phyloP scores from a whole-genome alignment of 805 yeast species.

The Nakazawaea ernobii region DNA sequence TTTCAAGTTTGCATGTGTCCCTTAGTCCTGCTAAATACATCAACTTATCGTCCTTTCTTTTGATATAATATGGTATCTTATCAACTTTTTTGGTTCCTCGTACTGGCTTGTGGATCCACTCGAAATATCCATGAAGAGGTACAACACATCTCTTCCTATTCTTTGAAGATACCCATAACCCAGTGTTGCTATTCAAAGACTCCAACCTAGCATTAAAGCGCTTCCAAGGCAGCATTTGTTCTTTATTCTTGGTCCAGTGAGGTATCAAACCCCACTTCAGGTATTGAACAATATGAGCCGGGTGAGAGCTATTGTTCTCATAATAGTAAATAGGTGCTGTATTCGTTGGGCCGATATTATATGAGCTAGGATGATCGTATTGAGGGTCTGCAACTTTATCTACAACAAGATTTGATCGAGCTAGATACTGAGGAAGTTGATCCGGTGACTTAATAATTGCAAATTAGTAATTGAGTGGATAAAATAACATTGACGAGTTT shows the following conservation, averaged over 20 bases:
- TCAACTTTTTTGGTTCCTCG: conserved; percentile 20
- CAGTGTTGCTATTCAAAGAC: conserved; percentile 38
- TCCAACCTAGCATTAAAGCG: conserved; percentile 77
- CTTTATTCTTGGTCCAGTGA: conserved; percentile 43
- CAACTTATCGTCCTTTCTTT: conserved; percentile 43
- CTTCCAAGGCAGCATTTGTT: conserved; percentile 32
- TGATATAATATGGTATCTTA: conserved; percentile 63
- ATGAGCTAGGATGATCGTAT: conserved; percentile 29
- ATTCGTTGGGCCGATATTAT: conserved; percentile 60
- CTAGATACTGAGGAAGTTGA: conserved; percentile 36
- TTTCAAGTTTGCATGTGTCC: conserved; percentile 10
- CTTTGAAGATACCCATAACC: conserved; percentile 53
- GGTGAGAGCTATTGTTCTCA: conserved; percentile 16
- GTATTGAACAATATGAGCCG: conserved; percentile 28
- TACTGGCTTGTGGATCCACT: conserved; percentile 48
- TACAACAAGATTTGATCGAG: conserved; percentile 18
- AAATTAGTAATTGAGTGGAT: too few relatives aligned
- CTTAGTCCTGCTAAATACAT: conserved; percentile 65
- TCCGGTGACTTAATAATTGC: conserved; percentile 24
- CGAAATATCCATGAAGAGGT: conserved; percentile 81
- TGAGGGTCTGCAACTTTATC: conserved; percentile 19
- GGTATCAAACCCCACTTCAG: conserved; percentile 87
- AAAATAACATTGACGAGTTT: background rate
- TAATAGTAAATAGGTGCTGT: conserved; percentile 34
- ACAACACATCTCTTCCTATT: conserved; percentile 59